A percentile compares a stretch with the other conserved stretches of the same genome.
Evolutionary conservation across 2,329 filamentous ascomycete species (phyloP).

Genomic region (Aspergillus proliferans): DNA sequence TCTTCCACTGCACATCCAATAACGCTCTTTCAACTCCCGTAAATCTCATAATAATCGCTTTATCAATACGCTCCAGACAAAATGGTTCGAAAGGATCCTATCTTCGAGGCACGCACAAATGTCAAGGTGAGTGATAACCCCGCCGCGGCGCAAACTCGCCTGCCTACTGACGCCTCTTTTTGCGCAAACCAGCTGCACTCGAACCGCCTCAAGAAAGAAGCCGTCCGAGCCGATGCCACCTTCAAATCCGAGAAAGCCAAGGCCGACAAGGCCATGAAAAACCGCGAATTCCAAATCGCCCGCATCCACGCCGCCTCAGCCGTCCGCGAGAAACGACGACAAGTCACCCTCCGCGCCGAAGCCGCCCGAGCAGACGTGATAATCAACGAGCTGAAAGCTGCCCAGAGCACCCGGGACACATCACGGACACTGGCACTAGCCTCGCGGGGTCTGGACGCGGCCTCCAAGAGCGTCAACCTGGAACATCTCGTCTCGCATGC

Average conservation of each 20-base stretch:
- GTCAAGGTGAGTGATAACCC: slow-evolving; percentile 28
- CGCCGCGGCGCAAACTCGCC: background rate
- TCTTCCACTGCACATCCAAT: slow-evolving; percentile 1
- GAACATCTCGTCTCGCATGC: slow-evolving; percentile 38
- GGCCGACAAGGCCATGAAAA: slow-evolving; percentile 44
- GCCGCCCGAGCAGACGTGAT: slow-evolving; percentile 44
- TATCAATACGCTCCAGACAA: slow-evolving; percentile 8
- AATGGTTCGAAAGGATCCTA: slow-evolving; percentile 37
- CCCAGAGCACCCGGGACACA: slow-evolving; percentile 42
- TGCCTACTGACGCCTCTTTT: background rate
- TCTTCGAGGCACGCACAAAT: slow-evolving; percentile 39
- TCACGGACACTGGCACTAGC: slow-evolving; percentile 41
- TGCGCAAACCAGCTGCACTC: slow-evolving; percentile 28
- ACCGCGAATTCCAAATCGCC: slow-evolving; percentile 44
- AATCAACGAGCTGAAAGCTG: slow-evolving; percentile 44
- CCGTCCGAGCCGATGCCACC: slow-evolving; percentile 40
- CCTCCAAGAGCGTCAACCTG: slow-evolving; percentile 41
- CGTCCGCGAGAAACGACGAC: slow-evolving; percentile 42
- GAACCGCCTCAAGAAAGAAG: slow-evolving; percentile 44
- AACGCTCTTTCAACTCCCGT: background rate
- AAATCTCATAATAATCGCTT: background rate
- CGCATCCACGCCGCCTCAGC: slow-evolving; percentile 44
- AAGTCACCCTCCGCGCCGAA: slow-evolving; percentile 40
- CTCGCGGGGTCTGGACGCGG: slow-evolving; percentile 40
- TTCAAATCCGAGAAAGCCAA: slow-evolving; percentile 44